Conservation (phyloP, 345 rosid genomes). For the Turritis glabra region DNA sequence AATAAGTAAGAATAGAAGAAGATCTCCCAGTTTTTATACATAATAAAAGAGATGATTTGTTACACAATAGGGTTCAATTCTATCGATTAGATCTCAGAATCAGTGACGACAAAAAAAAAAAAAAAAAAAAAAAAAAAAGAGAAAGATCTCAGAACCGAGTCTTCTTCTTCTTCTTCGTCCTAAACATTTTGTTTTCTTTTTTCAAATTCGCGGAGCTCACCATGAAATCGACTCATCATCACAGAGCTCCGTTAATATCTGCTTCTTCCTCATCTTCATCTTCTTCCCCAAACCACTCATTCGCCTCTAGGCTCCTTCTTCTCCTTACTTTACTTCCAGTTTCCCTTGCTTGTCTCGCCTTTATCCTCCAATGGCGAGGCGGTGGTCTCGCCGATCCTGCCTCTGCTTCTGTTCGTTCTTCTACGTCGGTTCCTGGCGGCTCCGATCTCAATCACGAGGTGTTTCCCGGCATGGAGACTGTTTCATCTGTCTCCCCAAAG, state of each 20-base stretch:
- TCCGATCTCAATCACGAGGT: slow-evolving; percentile 63
- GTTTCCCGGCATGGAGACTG: slow-evolving; percentile 89
- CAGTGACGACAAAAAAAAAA: not conserved
- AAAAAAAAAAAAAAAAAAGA: not conserved
- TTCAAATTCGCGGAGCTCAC: slow-evolving; percentile 17
- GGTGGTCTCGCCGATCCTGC: slow-evolving; percentile 66
- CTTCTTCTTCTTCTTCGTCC: slow-evolving; percentile 14
- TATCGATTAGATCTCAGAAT: not conserved
- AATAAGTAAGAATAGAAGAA: not conserved
- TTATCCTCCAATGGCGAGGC: slow-evolving; percentile 92
- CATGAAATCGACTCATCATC: slow-evolving; percentile 72
- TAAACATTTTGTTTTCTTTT: not conserved
- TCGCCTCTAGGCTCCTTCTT: slow-evolving; percentile 63
- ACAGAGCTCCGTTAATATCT: slow-evolving; percentile 56
- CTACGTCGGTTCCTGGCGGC: slow-evolving; percentile 69
- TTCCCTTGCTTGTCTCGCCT: slow-evolving; percentile 86
- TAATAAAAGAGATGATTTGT: not conserved
- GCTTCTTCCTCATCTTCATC: slow-evolving; percentile 41
- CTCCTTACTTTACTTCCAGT: slow-evolving; percentile 83
- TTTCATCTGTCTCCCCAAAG: slow-evolving; percentile 65
- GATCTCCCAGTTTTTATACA: not conserved
- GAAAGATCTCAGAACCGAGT: not conserved
- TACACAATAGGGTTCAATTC: not conserved
- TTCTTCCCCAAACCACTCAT: slow-evolving; percentile 47
- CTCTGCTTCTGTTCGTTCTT: slow-evolving; percentile 40